These are phyloP conservation scores for Discostella pseudostelligera DNA, from an alignment of 108 stramenopile genomes.

Conservation along the genomic window DNA sequence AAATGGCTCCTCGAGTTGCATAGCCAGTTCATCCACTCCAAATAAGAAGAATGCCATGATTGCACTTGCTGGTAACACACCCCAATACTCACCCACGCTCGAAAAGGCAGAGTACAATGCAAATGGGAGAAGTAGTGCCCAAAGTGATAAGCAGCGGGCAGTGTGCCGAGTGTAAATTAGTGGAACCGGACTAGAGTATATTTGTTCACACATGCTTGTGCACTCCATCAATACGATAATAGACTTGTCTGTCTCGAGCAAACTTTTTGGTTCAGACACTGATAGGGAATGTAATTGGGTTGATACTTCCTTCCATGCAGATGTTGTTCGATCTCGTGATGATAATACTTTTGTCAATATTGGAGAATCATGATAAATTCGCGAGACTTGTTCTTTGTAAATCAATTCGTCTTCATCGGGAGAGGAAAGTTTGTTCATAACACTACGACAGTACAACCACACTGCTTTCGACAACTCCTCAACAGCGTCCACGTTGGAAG, in stretches of 20 bases:
- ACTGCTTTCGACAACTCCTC: constrained; percentile 41
- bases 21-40: constrained; percentile 72
- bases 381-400: constrained; percentile 29
- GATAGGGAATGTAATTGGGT: constrained; percentile 44
- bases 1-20: constrained; percentile 80
- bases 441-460: constrained; percentile 45
- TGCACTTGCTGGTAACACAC: constrained; percentile 45
- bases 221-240: constrained; percentile 47
- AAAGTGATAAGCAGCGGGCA: constrained; percentile 60
- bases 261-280: constrained; percentile 33
- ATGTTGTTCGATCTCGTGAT: constrained; percentile 39
- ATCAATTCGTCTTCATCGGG: constrained; percentile 49
- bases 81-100: constrained; percentile 5
- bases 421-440: constrained; percentile 50
- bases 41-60: constrained; percentile 57
- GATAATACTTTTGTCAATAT: constrained; percentile 5
- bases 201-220: constrained; percentile 46
- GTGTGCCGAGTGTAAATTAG: constrained; percentile 69
- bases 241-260: constrained; percentile 54
- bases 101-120: constrained; percentile 55
- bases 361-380: constrained; percentile 17
- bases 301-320: constrained; percentile 50
- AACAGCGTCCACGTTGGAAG: constrained; percentile 20
- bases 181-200: constrained; percentile 58
- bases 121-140: constrained; percentile 58